Base-by-base conservation (phyloP, 2,329 filamentous ascomycete genomes). In the Alternaria ethzedia region DNA sequence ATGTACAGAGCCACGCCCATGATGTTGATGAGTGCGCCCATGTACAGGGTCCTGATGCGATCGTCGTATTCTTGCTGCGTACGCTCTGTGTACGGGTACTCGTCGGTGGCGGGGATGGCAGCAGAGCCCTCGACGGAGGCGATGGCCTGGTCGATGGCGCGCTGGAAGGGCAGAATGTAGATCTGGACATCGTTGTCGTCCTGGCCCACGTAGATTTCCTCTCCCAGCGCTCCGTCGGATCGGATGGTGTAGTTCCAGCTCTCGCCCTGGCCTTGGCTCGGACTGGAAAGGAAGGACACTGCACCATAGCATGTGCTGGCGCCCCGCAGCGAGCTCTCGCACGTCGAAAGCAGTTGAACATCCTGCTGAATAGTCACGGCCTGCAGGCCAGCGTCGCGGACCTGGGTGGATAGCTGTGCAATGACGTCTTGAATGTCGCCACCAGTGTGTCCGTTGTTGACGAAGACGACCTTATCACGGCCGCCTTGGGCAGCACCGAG, bases 231-330 rank as follows among this genome's bases (percentile, higher is more conserved):
- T 36, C 90, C 90, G 75, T 97, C 94, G 3, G 89, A 89, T 60
- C 92, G 86, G 25, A 97, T 84, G 0, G 92, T 94, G 75, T 97
- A 97, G 79, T 96, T 96, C 94, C 94, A 97, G 47, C 87, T 79
- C 2, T 86, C 86, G 7, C 85, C 86, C 1, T 77, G 66, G 10
- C 92, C 92, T 80, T 96, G 90, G 2, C 80, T 85, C 0, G 93
- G 92, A 6, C 92, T 96, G 0, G 90, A 90, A 57, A 88, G 84
- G 81, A 96, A 95, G 5, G 91, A 87, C 2, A 91, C 86, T 9
- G 91, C 93, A 17, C 87, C 91, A 74, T 90, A 94, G 78, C 92
- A 96, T 1, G 80, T 82, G 12, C 90, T 91, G 1, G 91, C 89
- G 17, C 91, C 91, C 26, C 83, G 75, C 63, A 85, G 73, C 2